These are phyloP conservation scores for Pascua guehoae DNA, from an alignment of 1,284 basidiomycete species.

Conservation along the genomic window DNA sequence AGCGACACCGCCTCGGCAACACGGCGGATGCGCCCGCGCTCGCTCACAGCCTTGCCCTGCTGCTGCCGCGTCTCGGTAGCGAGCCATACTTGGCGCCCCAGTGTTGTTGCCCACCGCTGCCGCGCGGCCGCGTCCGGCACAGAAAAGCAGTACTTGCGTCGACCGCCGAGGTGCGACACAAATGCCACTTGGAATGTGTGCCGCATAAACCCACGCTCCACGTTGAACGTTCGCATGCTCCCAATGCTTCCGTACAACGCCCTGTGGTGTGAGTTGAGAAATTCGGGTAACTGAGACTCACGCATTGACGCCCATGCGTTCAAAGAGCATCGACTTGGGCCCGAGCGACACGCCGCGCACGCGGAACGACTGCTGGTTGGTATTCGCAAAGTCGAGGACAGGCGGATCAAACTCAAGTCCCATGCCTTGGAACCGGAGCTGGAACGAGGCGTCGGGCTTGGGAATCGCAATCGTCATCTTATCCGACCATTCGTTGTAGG, in stretches of 20 bases:
- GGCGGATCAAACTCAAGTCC: slow-evolving; percentile 82
- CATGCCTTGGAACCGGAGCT: slow-evolving; percentile 75
- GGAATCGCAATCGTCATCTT: slow-evolving; percentile 77
- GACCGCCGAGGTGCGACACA: slow-evolving; percentile 62
- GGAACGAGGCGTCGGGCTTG: slow-evolving; percentile 69
- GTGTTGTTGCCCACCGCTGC: slow-evolving; percentile 66
- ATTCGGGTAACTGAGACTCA: slow-evolving; percentile 21
- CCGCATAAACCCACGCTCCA: slow-evolving; percentile 89
- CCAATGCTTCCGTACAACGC: slow-evolving; percentile 74
- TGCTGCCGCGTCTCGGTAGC: slow-evolving; percentile 61
- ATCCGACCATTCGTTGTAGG: slow-evolving; percentile 79
- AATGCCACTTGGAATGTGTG: slow-evolving; percentile 90
- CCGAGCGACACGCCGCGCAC: slow-evolving; percentile 80
- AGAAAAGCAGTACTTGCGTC: slow-evolving; percentile 88
- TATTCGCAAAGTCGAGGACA: slow-evolving; percentile 68
- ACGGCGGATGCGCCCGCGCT: slow-evolving; percentile 42
- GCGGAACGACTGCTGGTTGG: slow-evolving; percentile 76
- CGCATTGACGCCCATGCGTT: slow-evolving; percentile 73
- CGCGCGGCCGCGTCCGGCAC: slow-evolving; percentile 70
- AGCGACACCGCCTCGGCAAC: slow-evolving; percentile 71
- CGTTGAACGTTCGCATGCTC: slow-evolving; percentile 65
- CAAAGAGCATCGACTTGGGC: slow-evolving; percentile 71
- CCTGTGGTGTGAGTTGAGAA: slow-evolving; percentile 16
- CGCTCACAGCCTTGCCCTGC: slow-evolving; percentile 4
- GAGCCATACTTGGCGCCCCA: slow-evolving; percentile 68